phyloP scores from a whole-genome alignment of 2,329 filamentous ascomycete species.

The Aspergillus fischeri region DNA sequence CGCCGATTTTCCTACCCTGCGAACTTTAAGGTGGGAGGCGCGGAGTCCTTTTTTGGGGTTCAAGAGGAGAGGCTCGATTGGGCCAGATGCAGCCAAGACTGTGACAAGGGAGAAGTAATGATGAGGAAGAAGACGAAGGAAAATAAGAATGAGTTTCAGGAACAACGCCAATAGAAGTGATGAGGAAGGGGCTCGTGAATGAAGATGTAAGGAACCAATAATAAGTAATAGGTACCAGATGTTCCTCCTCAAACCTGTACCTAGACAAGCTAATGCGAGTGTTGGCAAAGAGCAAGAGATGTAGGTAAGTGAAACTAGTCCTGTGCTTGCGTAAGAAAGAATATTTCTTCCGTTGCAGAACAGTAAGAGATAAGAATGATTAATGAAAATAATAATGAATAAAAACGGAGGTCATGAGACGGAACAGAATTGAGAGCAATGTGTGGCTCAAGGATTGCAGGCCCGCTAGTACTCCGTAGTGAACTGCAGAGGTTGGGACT shows the following conservation, averaged over 20 bases:
- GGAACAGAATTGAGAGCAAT: slow-evolving; percentile 22
- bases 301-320: background rate
- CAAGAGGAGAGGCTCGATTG: slow-evolving; percentile 5
- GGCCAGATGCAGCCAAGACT: slow-evolving; percentile 9
- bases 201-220: slow-evolving; percentile 1
- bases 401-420: slow-evolving; percentile 9
- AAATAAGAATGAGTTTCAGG: slow-evolving; percentile 6
- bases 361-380: slow-evolving; percentile 7
- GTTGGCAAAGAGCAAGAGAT: slow-evolving; percentile 6
- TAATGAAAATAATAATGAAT: slow-evolving; percentile 10
- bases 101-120: slow-evolving; percentile 7
- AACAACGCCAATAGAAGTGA: background rate
- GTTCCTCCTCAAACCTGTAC: background rate
- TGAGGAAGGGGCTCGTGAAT: slow-evolving; percentile 6
- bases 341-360: background rate
- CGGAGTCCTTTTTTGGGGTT: slow-evolving; percentile 5
- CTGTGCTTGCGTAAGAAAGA: too few relatives aligned
- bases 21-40: slow-evolving; percentile 6
- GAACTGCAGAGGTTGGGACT: slow-evolving; percentile 13
- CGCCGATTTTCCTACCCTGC: background rate
- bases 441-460: slow-evolving; percentile 22
- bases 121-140: slow-evolving; percentile 7
- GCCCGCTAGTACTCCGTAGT: slow-evolving; percentile 23
- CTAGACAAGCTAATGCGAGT: background rate
- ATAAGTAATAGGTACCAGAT: background rate